Base-by-base conservation (phyloP, 441 rosid species). In the Francoa sonchifolia region DNA sequence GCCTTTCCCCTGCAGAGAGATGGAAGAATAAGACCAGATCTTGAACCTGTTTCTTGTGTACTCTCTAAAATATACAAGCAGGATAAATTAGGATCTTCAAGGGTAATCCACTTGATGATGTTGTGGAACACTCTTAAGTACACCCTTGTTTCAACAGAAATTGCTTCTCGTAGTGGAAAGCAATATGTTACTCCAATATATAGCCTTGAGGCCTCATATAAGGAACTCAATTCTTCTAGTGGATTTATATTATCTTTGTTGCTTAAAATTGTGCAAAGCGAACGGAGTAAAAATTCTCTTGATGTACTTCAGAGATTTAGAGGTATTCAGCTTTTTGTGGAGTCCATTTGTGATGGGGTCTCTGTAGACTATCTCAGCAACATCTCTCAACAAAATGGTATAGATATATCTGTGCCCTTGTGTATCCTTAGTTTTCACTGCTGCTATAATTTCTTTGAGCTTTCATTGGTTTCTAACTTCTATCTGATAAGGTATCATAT, bases 101-200 rank as follows among this genome's bases (percentile, higher is more conserved):
- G 78, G 68, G 44, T 64, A 39, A 69, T 71, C 51, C 72, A 62
- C 44, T 69, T 81, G 35, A 54, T 78, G 58, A 55, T 85, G 37
- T 69, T 93, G 79, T 93, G 99, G 99, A 93, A 93, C 66, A 74
- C 83, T 26, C 94, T 93, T 14, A 79, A 71, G 60, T 88, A 79
- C 65, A 74, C 99, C 40, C 79, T 93, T 29, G 65, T 69, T 36
- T 82, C 96, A 19, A 74, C 81, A 57, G 99, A 93, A 70, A 66
- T 82, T 61, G 74, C 85, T 46, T 62, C 79, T 39, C 96, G 96
- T 20, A 52, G 76, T 48, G 70, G 72, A 48, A 76, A 65, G 60
- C 55, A 65, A 21, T 61, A 67, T 33, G 12, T 69, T 66, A 56
- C 50, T 40, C 77, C 93, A 58, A 59, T 52, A 47, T 68, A 69